These are phyloP conservation scores for Nicotiana sylvestris DNA, from an alignment of 257 asterid species.

Conservation along the genomic window DNA sequence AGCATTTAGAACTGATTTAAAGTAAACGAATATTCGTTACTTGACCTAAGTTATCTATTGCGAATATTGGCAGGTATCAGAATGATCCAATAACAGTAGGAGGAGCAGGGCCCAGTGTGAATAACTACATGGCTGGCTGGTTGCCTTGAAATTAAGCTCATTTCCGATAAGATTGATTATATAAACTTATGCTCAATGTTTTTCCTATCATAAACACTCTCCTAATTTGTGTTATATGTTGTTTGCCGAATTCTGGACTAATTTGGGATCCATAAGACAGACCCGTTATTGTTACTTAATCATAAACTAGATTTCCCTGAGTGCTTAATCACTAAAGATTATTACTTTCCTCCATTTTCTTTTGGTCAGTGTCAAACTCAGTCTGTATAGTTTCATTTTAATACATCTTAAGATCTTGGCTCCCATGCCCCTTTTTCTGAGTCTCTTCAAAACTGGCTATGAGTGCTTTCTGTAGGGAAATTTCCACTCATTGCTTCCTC, in stretches of 20 bases:
- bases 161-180: not conserved
- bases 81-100: constrained; percentile 54
- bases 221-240: not conserved
- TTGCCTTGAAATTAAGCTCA: constrained; percentile 39
- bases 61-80: constrained; percentile 56
- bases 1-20: too few species aligned
- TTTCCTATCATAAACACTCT: not conserved
- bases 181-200: constrained; percentile 2
- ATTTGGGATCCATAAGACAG: not conserved
- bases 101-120: constrained; percentile 86
- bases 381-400: not conserved
- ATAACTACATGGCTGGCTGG: constrained; percentile 90
- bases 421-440: not conserved
- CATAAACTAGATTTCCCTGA: not conserved
- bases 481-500: not conserved
- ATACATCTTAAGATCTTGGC: not conserved
- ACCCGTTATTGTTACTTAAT: not conserved
- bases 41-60: not conserved
- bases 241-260: not conserved
- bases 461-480: too few species aligned
- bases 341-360: not conserved
- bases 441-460: too few species aligned
- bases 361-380: not conserved
- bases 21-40: not conserved
- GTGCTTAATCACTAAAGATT: not conserved